These are phyloP conservation scores for Ophiostoma fasciatum DNA, from an alignment of 2,329 filamentous ascomycete species.

Conservation along the genomic window DNA sequence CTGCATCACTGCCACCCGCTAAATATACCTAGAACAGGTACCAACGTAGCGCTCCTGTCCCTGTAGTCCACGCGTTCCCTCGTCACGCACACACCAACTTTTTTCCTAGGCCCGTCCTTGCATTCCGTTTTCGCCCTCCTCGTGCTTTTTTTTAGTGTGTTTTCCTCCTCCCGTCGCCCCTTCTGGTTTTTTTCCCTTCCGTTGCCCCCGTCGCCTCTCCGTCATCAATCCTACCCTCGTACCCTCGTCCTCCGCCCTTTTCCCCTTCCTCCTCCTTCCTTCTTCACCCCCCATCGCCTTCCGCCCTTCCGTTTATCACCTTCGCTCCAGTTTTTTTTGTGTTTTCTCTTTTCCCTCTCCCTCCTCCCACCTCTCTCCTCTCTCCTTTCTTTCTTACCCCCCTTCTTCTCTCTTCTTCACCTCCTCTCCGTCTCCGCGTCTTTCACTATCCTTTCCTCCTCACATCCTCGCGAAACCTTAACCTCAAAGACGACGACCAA, in stretches of 20 bases:
- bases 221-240: constrained; percentile 16
- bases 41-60: no score
- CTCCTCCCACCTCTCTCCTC: background rate
- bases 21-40: no score
- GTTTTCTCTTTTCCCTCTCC: background rate
- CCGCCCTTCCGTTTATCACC: constrained; percentile 4
- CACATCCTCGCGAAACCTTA: background rate
- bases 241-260: background rate
- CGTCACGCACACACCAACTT: constrained; percentile 1
- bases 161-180: background rate
- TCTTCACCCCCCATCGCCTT: constrained; percentile 2
- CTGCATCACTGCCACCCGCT: no score
- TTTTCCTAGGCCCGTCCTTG: background rate
- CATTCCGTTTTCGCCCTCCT: constrained; percentile 5
- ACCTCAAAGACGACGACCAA: constrained; percentile 18
- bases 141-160: constrained; percentile 3
- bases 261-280: background rate
- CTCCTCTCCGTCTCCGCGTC: background rate
- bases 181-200: background rate
- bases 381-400: background rate
- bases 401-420: background rate
- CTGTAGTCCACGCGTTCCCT: no score
- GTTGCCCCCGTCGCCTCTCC: constrained; percentile 2
- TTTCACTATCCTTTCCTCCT: background rate
- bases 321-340: constrained; percentile 2